A percentile compares a stretch with the other conserved stretches of the same genome.
Evolutionary conservation across 352 stramenopile species (phyloP).

Genomic region (Phytophthora ohioensis): DNA sequence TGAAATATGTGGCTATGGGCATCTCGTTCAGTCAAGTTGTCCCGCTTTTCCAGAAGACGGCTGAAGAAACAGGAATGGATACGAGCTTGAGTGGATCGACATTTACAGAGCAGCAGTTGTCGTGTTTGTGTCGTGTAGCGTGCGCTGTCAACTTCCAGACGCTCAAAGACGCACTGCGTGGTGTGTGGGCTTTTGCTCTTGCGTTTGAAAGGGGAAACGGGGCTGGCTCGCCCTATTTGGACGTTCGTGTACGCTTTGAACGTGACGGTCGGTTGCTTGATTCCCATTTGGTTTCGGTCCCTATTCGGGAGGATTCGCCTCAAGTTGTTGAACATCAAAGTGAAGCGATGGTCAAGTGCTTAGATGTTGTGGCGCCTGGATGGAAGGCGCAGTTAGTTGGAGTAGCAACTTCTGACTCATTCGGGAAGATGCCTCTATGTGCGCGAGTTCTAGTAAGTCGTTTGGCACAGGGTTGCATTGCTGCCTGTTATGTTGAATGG

Average conservation of each 20-base stretch:
- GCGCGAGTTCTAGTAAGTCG: slow-evolving; percentile 18
- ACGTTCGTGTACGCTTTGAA: slow-evolving; percentile 40
- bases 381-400: slow-evolving; percentile 36
- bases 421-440: slow-evolving; percentile 27
- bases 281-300: slow-evolving; percentile 41
- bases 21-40: slow-evolving; percentile 38
- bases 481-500: slow-evolving; percentile 32
- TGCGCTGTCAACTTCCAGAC: slow-evolving; percentile 45
- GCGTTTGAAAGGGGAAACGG: slow-evolving; percentile 27
- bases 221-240: slow-evolving; percentile 32
- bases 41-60: slow-evolving; percentile 34
- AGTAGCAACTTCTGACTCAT: slow-evolving; percentile 21
- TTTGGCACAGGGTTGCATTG: slow-evolving; percentile 26
- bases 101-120: slow-evolving; percentile 36
- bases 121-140: slow-evolving; percentile 36
- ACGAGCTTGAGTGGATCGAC: slow-evolving; percentile 12
- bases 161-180: slow-evolving; percentile 32
- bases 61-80: slow-evolving; percentile 38
- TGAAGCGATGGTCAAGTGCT: slow-evolving; percentile 32
- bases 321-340: slow-evolving; percentile 30
- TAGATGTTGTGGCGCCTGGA: slow-evolving; percentile 30
- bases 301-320: slow-evolving; percentile 31
- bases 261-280: slow-evolving; percentile 26
- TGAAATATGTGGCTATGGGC: slow-evolving; percentile 42
- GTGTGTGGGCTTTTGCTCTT: slow-evolving; percentile 39